Evolutionary conservation across 352 stramenopile species (phyloP), one percentile per base, ranked within the genome.

Genomic region (Phytophthora pinifolia): DNA sequence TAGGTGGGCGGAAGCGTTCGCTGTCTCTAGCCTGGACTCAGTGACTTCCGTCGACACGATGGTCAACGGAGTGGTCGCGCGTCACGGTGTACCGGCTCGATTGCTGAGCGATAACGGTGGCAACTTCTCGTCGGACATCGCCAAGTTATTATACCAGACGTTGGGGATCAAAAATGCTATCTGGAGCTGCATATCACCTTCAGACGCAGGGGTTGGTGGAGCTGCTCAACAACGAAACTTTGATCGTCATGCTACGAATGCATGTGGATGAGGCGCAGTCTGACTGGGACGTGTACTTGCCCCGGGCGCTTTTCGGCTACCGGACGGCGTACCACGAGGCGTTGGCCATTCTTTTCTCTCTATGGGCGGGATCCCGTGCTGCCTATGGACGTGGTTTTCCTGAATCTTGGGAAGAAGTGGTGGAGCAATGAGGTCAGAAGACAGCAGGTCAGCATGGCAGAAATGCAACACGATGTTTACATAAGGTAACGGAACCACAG

Each of bases 121-220:
- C n/a, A n/a, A n/a, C n/a, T n/a, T n/a, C n/a, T n/a, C n/a, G n/a
- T n/a, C n/a, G n/a, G n/a, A n/a, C n/a, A n/a, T n/a, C n/a, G n/a
- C n/a, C n/a, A n/a, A n/a, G n/a, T n/a, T n/a, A n/a, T n/a, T n/a
- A n/a, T n/a, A n/a, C n/a, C n/a, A n/a, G n/a, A n/a, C n/a, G n/a
- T n/a, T n/a, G n/a, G n/a, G n/a, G n/a, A n/a, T n/a, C n/a, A n/a
- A n/a, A n/a, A n/a, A n/a, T n/a, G n/a, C n/a, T n/a, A n/a, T n/a
- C n/a, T n/a, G n/a, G n/a, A n/a, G n/a, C n/a, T n/a, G n/a, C n/a
- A n/a, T 49, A 49, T 15, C 38, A 45, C 39, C 42, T 41, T 9
- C 49, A 58, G 9, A 49, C 39, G 12, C 49, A 58, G 13, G 38
- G 39, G 1, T 30, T 58, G 1, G 41, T 52, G 5, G 39, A 58